Evolutionary conservation across 768 basidiomycete species (phyloP).

Genomic region (Cystofilobasidium capitatum): DNA sequence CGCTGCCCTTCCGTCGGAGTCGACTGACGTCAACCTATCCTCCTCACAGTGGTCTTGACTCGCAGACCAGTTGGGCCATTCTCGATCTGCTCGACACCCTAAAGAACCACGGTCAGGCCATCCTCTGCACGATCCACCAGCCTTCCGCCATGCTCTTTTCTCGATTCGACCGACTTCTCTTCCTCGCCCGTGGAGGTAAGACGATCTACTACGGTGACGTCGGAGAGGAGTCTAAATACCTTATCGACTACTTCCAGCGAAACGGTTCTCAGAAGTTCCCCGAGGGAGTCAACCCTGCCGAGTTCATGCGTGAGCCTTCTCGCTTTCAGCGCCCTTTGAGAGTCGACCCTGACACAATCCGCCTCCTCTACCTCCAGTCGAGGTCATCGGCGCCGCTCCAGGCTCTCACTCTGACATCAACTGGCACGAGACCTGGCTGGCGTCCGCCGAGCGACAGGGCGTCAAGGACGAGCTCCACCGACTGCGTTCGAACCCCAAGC

Average conservation of each 20-base stretch:
- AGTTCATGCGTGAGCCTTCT: no score
- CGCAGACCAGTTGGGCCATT: conserved; percentile 77
- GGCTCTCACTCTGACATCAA: conserved; percentile 48
- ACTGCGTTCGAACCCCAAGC: conserved; percentile 40
- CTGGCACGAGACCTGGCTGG: conserved; percentile 48
- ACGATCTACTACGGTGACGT: conserved; percentile 90
- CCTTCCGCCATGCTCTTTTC: conserved; percentile 72
- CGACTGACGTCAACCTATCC: no score
- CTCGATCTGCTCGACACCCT: conserved; percentile 46
- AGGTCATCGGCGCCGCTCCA: conserved; percentile 59
- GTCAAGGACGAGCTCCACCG: conserved; percentile 5
- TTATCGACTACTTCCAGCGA: conserved; percentile 49
- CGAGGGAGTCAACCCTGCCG: conserved; percentile 58
- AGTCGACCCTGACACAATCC: no score
- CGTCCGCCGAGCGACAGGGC: conserved; percentile 46
- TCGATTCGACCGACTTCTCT: conserved; percentile 56
- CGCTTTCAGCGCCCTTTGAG: no score
- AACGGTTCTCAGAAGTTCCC: conserved; percentile 47
- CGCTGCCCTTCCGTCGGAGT: no score
- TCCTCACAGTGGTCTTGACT: conserved; percentile 51
- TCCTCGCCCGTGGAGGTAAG: conserved; percentile 70
- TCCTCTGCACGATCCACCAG: conserved; percentile 44
- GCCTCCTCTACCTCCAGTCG: no score
- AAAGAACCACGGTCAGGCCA: conserved; percentile 41
- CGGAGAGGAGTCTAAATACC: conserved; percentile 65